Conservation (phyloP, 2,329 filamentous ascomycete genomes). For the Purpureocillium takamizusanense region DNA sequence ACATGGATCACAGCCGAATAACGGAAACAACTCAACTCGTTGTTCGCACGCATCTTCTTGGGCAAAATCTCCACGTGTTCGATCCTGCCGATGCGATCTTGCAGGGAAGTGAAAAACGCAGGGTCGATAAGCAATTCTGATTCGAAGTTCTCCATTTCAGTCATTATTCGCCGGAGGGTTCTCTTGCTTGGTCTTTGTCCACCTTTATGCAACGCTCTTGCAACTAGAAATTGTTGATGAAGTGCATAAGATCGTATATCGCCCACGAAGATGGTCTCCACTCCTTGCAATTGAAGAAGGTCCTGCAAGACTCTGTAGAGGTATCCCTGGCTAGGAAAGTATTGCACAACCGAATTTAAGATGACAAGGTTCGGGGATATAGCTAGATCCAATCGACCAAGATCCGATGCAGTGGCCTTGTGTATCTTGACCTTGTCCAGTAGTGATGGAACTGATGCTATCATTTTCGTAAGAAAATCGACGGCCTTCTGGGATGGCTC, state of each 20-base stretch:
- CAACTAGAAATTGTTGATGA: no score
- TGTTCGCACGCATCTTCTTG: no score
- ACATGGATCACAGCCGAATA: no score
- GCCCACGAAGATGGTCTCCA: conserved; percentile 9
- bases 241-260: conserved; percentile 8
- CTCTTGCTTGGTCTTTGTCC: no score
- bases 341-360: conserved; percentile 18
- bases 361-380: conserved; percentile 10
- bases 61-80: conserved; percentile 13
- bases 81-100: conserved; percentile 4
- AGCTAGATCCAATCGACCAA: neutral
- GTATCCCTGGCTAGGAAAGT: conserved; percentile 18
- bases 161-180: no score
- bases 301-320: conserved; percentile 8
- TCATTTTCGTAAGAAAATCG: conserved; percentile 10
- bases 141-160: conserved; percentile 6
- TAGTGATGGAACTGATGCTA: conserved; percentile 1
- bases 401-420: conserved; percentile 12
- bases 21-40: no score
- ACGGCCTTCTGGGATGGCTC: conserved; percentile 15
- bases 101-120: conserved; percentile 13
- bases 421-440: conserved; percentile 7
- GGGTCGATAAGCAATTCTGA: conserved; percentile 13
- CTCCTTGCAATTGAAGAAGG: conserved; percentile 3
- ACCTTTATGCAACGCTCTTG: no score